These are phyloP conservation scores for Litchi chinensis DNA, from an alignment of 345 rosid genomes.

Conservation along the genomic window DNA sequence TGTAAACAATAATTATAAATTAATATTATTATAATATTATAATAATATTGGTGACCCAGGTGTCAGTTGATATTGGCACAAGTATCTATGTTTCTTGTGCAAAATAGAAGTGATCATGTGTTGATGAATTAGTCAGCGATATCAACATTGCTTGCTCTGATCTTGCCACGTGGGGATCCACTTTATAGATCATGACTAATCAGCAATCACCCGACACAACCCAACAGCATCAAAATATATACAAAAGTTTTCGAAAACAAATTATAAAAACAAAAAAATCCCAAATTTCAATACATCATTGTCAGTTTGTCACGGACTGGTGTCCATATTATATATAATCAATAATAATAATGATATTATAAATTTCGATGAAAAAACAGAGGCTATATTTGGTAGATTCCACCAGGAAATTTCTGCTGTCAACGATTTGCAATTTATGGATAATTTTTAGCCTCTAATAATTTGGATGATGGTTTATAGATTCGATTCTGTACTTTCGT, in stretches of 20 bases:
- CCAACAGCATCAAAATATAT: not conserved
- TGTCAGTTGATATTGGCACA: not conserved
- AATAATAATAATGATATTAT: not conserved
- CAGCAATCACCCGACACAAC: not conserved
- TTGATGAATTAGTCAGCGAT: not conserved
- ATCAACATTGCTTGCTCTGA: not conserved
- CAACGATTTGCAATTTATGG: not conserved
- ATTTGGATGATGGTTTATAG: not conserved
- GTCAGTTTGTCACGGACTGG: not conserved
- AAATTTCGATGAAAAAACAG: not conserved
- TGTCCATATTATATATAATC: not conserved
- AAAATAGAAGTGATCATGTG: not conserved
- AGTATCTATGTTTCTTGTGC: not conserved
- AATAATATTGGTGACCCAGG: not conserved
- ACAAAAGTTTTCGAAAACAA: not conserved
- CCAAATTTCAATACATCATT: not conserved
- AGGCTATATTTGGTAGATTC: not conserved
- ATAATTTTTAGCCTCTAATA: too few species aligned
- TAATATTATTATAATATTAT: too few species aligned
- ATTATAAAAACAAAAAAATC: not conserved
- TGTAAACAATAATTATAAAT: too few species aligned
- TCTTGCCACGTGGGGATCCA: not conserved
- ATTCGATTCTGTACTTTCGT: not conserved
- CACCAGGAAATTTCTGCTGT: not conserved
- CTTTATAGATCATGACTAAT: too few species aligned